Conservation (phyloP, 768 basidiomycete species). For the Dacryopinax primogenitus region DNA sequence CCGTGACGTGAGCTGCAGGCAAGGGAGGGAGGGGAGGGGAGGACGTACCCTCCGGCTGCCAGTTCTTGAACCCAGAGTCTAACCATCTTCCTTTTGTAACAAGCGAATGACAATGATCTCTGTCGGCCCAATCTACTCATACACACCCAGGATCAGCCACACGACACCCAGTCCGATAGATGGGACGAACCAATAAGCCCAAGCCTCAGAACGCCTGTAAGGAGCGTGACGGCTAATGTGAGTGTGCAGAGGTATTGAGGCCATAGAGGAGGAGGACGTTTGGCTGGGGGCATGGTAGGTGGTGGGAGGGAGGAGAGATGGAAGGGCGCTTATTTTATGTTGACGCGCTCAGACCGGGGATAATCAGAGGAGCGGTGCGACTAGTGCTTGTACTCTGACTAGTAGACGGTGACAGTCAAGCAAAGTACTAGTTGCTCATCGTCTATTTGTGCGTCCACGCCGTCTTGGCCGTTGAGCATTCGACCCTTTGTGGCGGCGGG, state of each 20-base stretch:
- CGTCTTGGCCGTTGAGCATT: too few relatives aligned
- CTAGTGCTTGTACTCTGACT: too few relatives aligned
- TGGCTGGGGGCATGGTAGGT: neutral
- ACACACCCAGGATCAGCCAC: neutral
- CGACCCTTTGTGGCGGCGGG: too few relatives aligned
- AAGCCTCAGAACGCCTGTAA: slow-evolving; percentile 35
- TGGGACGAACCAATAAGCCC: slow-evolving; percentile 34
- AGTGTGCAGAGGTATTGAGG: slow-evolving; percentile 37
- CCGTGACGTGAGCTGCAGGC: slow-evolving; percentile 7
- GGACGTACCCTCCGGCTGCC: slow-evolving; percentile 74
- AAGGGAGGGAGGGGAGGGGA: slow-evolving; percentile 13
- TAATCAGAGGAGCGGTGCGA: too few relatives aligned
- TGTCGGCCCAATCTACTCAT: slow-evolving; percentile 54
- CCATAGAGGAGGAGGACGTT: slow-evolving; percentile 27
- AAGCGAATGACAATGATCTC: slow-evolving; percentile 57
- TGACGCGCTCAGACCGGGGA: too few relatives aligned
- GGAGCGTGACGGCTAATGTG: slow-evolving; percentile 30
- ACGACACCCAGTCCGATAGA: neutral
- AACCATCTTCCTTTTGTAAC: slow-evolving; percentile 67
- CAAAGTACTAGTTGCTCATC: too few relatives aligned
- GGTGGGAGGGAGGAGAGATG: neutral
- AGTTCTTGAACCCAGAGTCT: slow-evolving; percentile 49
- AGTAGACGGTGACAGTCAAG: too few relatives aligned
- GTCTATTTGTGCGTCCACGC: too few relatives aligned
- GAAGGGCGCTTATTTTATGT: too few relatives aligned